Percentiles rank a stretch among this genome's conserved stretches.
Conservation (phyloP, 148 eudicot species). For the Rhododendron vialii region DNA sequence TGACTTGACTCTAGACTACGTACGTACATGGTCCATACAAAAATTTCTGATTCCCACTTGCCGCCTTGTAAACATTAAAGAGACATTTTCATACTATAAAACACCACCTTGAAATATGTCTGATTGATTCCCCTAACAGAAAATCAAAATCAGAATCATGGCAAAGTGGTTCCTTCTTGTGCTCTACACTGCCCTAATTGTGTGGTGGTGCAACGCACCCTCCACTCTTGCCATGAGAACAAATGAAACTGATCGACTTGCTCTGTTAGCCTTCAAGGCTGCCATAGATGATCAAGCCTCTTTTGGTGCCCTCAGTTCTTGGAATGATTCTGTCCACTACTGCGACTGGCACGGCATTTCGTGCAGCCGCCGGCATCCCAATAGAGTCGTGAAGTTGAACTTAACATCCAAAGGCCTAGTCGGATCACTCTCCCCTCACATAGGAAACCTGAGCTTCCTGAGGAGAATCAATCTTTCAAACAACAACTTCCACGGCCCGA, state of each 20-base stretch:
- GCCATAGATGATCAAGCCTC: constrained; percentile 30
- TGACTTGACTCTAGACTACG: too few relatives aligned
- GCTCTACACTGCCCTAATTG: neutral
- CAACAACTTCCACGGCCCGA: neutral
- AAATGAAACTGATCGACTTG: neutral
- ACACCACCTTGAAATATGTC: too few relatives aligned
- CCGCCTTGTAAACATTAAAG: too few relatives aligned
- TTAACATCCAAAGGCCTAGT: neutral
- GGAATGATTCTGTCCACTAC: neutral
- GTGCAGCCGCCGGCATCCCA: neutral
- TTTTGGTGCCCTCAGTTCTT: neutral
- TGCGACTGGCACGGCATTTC: neutral
- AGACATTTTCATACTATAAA: too few relatives aligned
- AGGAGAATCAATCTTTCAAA: neutral
- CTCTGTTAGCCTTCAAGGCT: neutral
- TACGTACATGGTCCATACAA: too few relatives aligned
- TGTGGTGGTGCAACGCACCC: neutral
- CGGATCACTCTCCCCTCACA: neutral
- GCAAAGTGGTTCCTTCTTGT: neutral
- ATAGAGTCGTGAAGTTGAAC: neutral
- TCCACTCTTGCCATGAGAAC: neutral
- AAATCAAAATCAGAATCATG: neutral
- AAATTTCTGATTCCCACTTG: too few relatives aligned
- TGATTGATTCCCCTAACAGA: too few relatives aligned
- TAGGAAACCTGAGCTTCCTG: neutral